These are phyloP conservation scores for Leavenworthia alabamica DNA, from an alignment of 345 rosid genomes.

Conservation along the genomic window DNA sequence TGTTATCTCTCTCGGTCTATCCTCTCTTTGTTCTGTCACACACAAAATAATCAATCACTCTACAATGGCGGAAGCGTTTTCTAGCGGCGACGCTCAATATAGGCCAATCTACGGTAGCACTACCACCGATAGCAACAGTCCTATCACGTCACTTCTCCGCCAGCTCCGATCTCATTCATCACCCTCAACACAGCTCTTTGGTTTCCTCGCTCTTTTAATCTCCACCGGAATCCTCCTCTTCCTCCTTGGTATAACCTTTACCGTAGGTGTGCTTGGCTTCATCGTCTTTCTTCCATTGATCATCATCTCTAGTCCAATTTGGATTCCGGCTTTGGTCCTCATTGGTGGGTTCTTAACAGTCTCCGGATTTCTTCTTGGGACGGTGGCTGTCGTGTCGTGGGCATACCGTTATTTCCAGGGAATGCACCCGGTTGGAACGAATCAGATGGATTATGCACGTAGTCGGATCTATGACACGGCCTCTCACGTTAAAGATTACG, in stretches of 20 bases:
- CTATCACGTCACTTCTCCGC: slow-evolving; percentile 29
- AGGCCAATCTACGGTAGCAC: slow-evolving; percentile 22
- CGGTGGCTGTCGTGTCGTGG: slow-evolving; percentile 47
- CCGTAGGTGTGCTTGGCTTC: slow-evolving; percentile 38
- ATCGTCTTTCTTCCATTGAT: slow-evolving; percentile 53
- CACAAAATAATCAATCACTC: slow-evolving; percentile 9
- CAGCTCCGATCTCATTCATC: slow-evolving; percentile 49
- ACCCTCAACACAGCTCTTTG: slow-evolving; percentile 56
- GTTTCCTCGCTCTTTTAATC: slow-evolving; percentile 49
- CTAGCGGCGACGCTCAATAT: slow-evolving; percentile 15
- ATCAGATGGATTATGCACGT: slow-evolving; percentile 62
- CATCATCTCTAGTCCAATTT: slow-evolving; percentile 64
- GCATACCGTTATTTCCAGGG: slow-evolving; percentile 61
- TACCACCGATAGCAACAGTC: slow-evolving; percentile 25
- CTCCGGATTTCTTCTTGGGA: slow-evolving; percentile 47
- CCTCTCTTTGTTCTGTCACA: slow-evolving; percentile 15
- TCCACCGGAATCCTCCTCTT: slow-evolving; percentile 57
- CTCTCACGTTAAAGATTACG: slow-evolving; percentile 75
- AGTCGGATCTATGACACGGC: slow-evolving; percentile 82
- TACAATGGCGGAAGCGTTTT: slow-evolving; percentile 26
- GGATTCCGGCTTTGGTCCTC: slow-evolving; percentile 47
- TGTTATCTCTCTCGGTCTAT: slow-evolving; percentile 1
- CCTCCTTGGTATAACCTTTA: slow-evolving; percentile 51
- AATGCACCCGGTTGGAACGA: slow-evolving; percentile 67
- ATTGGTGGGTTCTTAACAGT: slow-evolving; percentile 42